Percentiles rank a stretch among this genome's conserved stretches.
These are phyloP conservation scores for Eucalyptus decipiens DNA, from an alignment of 345 rosid species.

Conservation along the genomic window DNA sequence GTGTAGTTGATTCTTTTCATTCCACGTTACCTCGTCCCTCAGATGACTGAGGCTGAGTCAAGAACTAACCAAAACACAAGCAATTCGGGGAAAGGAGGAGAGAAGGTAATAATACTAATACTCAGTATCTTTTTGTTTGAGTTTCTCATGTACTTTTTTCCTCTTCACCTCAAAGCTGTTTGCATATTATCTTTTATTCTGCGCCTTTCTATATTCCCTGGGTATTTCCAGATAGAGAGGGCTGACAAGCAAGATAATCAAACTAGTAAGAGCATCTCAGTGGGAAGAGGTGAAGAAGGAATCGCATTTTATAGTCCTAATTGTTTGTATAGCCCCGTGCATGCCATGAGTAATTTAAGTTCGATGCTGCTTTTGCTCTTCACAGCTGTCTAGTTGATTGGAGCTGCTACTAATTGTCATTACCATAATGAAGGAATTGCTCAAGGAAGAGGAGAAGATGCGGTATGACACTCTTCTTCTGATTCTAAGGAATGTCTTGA, in stretches of 20 bases:
- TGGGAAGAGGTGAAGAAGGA: neutral
- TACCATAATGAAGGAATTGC: neutral
- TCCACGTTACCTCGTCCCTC: too few relatives aligned
- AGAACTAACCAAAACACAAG: too few relatives aligned
- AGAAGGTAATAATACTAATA: neutral
- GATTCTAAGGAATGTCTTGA: neutral
- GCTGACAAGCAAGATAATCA: neutral
- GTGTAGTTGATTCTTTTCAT: too few relatives aligned
- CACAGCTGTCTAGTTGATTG: neutral
- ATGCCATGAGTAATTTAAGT: neutral
- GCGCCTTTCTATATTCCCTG: neutral
- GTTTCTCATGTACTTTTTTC: neutral
- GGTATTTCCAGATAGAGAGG: neutral
- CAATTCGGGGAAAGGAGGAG: neutral
- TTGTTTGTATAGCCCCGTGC: neutral
- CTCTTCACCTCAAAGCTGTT: neutral
- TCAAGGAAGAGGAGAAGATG: neutral
- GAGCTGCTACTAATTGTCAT: neutral
- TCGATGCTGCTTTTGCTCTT: neutral
- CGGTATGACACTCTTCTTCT: neutral
- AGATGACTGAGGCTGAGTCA: too few relatives aligned
- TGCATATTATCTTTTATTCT: neutral
- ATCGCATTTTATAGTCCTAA: neutral
- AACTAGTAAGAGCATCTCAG: neutral
- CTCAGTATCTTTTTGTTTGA: neutral